A percentile compares a stretch with the other conserved stretches of the same genome.
Conservation (phyloP, 352 stramenopile genomes). For the Pythium rishiriense region DNA sequence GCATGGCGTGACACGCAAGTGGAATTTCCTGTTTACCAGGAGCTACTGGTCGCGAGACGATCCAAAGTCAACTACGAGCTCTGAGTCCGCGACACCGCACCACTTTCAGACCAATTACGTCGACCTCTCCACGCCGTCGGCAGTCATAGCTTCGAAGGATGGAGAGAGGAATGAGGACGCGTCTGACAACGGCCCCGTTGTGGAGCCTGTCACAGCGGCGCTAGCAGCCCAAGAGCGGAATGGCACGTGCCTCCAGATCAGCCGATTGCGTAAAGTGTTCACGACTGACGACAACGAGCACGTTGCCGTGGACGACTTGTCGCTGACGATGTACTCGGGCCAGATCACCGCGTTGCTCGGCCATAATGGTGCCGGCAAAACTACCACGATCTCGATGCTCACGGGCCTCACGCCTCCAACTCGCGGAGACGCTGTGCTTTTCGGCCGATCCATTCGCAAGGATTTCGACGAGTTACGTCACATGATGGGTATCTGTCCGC, state of each 20-base stretch:
- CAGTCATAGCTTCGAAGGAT: not conserved
- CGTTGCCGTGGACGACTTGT: conserved; percentile 62
- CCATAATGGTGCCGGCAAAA: conserved; percentile 81
- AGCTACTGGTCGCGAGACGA: conserved; percentile 33
- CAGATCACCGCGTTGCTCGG: conserved; percentile 76
- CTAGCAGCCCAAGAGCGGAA: conserved; percentile 42
- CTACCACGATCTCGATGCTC: conserved; percentile 72
- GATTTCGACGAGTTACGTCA: conserved; percentile 90
- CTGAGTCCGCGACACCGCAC: conserved; percentile 36
- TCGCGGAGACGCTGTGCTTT: conserved; percentile 65
- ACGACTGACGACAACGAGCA: conserved; percentile 86
- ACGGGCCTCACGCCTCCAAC: conserved; percentile 72
- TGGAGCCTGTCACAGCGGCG: conserved; percentile 45
- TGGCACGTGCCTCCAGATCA: conserved; percentile 68
- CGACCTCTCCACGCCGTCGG: conserved; percentile 37
- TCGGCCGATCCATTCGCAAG: conserved; percentile 63
- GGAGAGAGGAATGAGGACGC: not conserved
- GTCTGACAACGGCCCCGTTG: not conserved
- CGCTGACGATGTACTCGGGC: conserved; percentile 52
- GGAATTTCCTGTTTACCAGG: conserved; percentile 85
- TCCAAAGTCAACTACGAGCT: too few relatives aligned
- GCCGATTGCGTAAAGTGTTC: conserved; percentile 74
- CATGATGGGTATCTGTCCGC: conserved; percentile 95
- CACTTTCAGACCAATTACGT: conserved; percentile 15
- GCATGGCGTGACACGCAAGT: conserved; percentile 85